These are phyloP conservation scores for Fusarium brevicatenulatum DNA, from an alignment of 2,329 filamentous ascomycete genomes.

Conservation along the genomic window DNA sequence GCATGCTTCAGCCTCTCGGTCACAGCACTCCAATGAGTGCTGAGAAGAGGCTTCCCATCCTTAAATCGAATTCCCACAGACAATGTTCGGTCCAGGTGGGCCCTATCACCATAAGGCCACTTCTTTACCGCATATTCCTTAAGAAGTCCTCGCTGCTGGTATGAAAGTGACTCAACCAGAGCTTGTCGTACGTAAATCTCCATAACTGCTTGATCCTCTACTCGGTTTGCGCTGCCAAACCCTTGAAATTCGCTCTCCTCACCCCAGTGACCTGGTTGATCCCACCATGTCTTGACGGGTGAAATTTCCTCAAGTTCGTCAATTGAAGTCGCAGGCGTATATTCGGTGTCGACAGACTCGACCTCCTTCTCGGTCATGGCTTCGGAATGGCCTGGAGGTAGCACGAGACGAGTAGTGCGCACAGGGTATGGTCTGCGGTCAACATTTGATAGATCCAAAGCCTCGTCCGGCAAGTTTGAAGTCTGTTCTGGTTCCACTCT, in stretches of 20 bases:
- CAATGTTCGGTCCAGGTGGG: slow-evolving; percentile 50
- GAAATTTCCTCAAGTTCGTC: slow-evolving; percentile 60
- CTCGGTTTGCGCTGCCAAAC: slow-evolving; percentile 55
- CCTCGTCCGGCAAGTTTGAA: slow-evolving; percentile 49
- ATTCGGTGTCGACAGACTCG: slow-evolving; percentile 49
- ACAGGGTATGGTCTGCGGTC: slow-evolving; percentile 43
- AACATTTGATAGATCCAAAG: slow-evolving; percentile 32
- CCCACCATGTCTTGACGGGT: slow-evolving; percentile 63
- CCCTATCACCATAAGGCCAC: slow-evolving; percentile 48
- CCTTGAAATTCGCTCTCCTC: slow-evolving; percentile 55
- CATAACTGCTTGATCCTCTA: slow-evolving; percentile 56
- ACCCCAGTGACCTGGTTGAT: slow-evolving; percentile 63
- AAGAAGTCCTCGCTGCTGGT: slow-evolving; percentile 49
- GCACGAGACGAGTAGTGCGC: slow-evolving; percentile 45
- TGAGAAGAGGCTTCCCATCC: slow-evolving; percentile 54
- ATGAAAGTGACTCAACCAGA: slow-evolving; percentile 61
- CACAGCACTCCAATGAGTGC: slow-evolving; percentile 51
- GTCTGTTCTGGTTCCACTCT: slow-evolving; percentile 42
- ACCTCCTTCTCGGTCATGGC: slow-evolving; percentile 48
- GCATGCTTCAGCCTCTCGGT: slow-evolving; percentile 46
- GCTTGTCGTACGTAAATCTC: slow-evolving; percentile 62
- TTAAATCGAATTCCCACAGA: slow-evolving; percentile 52
- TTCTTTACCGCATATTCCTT: slow-evolving; percentile 48
- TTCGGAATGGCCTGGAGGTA: slow-evolving; percentile 50
- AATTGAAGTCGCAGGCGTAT: slow-evolving; percentile 59